These are phyloP conservation scores for Chlorella sp. DNA, from an alignment of 139 green algal species.

Conservation along the genomic window DNA sequence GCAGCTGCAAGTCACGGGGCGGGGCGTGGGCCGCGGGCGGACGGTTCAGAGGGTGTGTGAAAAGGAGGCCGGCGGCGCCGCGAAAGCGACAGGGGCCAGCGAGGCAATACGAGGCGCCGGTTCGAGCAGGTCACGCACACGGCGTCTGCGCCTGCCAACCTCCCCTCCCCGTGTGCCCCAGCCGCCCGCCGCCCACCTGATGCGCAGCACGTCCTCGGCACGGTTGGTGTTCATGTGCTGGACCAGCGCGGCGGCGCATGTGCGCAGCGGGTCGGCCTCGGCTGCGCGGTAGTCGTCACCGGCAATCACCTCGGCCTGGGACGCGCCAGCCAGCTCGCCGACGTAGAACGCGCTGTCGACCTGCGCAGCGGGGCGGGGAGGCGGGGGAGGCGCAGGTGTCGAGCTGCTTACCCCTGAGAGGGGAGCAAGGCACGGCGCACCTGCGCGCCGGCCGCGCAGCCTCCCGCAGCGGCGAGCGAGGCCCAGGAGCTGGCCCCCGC, in stretches of 20 bases:
- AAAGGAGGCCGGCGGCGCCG: no score
- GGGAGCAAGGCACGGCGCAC: no score
- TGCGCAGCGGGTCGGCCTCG: constrained; percentile 65
- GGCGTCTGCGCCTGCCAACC: not conserved
- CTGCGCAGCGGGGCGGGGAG: constrained; percentile 1
- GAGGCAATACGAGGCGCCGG: no score
- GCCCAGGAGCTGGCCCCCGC: no score
- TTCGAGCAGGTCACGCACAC: not conserved
- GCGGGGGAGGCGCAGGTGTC: no score
- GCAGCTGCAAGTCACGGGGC: constrained; percentile 2
- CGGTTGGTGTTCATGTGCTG: constrained; percentile 60
- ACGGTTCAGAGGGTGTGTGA: no score
- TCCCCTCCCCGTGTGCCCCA: not conserved
- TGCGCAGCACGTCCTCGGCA: constrained; percentile 82
- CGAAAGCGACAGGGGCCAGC: no score
- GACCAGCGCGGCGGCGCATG: constrained; percentile 61
- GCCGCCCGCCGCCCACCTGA: constrained; percentile 30
- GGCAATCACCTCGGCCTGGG: constrained; percentile 29
- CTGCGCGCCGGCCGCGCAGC: no score
- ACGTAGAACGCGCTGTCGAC: constrained; percentile 64
- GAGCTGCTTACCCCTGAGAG: no score
- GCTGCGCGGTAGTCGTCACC: constrained; percentile 45
- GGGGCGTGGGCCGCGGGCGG: no score
- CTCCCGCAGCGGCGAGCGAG: no score
- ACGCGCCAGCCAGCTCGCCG: constrained; percentile 39